These are phyloP conservation scores for Lipomyces yamanashiensis DNA, from an alignment of 805 yeast genomes.

Conservation along the genomic window DNA sequence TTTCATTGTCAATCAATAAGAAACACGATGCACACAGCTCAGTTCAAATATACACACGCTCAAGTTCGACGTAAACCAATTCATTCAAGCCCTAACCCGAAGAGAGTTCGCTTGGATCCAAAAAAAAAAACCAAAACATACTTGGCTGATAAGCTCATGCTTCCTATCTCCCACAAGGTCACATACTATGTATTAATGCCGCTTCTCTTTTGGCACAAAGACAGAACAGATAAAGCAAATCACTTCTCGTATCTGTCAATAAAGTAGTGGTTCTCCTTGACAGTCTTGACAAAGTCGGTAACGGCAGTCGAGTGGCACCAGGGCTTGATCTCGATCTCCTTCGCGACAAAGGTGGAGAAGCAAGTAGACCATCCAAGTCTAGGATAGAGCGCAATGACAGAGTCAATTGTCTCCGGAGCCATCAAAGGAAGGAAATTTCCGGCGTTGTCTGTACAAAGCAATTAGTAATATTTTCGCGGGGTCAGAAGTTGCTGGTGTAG, in stretches of 20 bases:
- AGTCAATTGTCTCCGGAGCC: constrained; percentile 33
- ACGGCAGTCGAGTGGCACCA: constrained; percentile 38
- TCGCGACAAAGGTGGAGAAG: constrained; percentile 33
- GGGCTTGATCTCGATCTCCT: constrained; percentile 36
- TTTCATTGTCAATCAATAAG: no score
- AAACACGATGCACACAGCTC: no score
- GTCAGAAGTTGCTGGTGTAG: neutral
- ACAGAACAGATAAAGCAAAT: neutral
- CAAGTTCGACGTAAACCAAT: neutral
- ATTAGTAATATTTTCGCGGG: no score
- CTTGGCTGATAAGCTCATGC: neutral
- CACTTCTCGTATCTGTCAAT: constrained; percentile 14
- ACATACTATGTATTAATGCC: neutral
- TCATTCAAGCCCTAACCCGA: neutral
- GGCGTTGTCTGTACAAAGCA: constrained; percentile 1
- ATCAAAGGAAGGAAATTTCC: constrained; percentile 19
- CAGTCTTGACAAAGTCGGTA: constrained; percentile 18
- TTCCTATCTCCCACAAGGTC: no score
- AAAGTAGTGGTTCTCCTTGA: constrained; percentile 17
- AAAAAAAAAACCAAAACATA: neutral
- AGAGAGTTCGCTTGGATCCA: neutral
- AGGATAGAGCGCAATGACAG: constrained; percentile 31
- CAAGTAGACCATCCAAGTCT: constrained; percentile 38
- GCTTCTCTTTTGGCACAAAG: neutral
- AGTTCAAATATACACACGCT: no score